These are phyloP conservation scores for Ophiostoma perfectum DNA, from an alignment of 2,329 filamentous ascomycete genomes.

Conservation along the genomic window DNA sequence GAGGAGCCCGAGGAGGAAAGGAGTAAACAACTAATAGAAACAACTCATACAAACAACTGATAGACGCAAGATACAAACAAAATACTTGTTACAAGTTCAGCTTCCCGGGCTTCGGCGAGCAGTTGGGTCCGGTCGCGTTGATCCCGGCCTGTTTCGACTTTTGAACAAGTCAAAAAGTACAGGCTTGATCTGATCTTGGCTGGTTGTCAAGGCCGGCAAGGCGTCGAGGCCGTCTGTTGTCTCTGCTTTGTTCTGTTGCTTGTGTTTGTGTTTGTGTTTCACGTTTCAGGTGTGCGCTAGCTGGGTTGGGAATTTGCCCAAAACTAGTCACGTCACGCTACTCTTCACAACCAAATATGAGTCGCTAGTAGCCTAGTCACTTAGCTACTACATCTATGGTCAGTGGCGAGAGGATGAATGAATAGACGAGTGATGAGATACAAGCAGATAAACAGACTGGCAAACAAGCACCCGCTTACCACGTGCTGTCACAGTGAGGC, in stretches of 20 bases:
- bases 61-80: neutral
- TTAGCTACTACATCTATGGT: too few species aligned
- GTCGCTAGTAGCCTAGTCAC: too few species aligned
- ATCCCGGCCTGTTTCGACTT: conserved; percentile 4
- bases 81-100: neutral
- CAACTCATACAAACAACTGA: neutral
- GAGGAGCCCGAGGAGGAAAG: neutral
- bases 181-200: neutral
- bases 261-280: neutral
- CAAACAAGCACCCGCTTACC: neutral
- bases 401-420: neutral
- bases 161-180: too few species aligned
- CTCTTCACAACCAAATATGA: neutral
- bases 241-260: too few species aligned
- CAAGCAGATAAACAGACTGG: too few species aligned
- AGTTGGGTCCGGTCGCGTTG: neutral
- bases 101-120: neutral
- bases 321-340: neutral
- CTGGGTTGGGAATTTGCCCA: conserved; percentile 1
- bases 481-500: neutral
- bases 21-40: neutral
- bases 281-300: neutral
- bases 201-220: too few species aligned
- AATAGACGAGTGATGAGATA: neutral
- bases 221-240: neutral